These are phyloP conservation scores for Trypanosoma rangeli DNA, from an alignment of 208 protist genomes.

Conservation along the genomic window DNA sequence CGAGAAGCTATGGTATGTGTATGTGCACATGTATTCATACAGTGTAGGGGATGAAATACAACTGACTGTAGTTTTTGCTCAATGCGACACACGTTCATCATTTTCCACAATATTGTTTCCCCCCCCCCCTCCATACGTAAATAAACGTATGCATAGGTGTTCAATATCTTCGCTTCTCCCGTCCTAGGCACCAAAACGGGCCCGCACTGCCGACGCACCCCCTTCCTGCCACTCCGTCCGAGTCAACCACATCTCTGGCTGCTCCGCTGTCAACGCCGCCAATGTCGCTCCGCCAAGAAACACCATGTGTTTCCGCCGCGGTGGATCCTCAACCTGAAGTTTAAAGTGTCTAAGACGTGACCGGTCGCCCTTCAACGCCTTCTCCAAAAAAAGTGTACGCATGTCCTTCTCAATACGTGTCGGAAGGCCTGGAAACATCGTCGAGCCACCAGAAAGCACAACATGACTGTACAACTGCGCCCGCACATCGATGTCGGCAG, in stretches of 20 bases:
- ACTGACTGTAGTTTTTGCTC: no score
- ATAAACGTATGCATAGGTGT: background rate
- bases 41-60: no score
- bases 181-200: constrained; percentile 30
- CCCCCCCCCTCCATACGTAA: background rate
- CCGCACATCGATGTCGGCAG: constrained; percentile 57
- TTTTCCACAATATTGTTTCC: background rate
- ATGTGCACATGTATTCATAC: no score
- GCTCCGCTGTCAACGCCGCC: constrained; percentile 94
- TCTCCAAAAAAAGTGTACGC: constrained; percentile 82
- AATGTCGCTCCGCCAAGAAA: constrained; percentile 96
- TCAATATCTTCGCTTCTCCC: background rate
- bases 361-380: constrained; percentile 89
- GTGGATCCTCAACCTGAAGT: constrained; percentile 95
- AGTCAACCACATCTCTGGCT: constrained; percentile 56
- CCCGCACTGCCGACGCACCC: constrained; percentile 29
- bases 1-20: no score
- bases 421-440: constrained; percentile 97
- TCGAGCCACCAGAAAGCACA: constrained; percentile 97
- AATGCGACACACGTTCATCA: background rate
- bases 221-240: constrained; percentile 45
- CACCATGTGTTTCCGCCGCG: constrained; percentile 97
- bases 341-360: constrained; percentile 76
- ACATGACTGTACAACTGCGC: constrained; percentile 95
- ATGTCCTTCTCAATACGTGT: constrained; percentile 96